phyloP scores from a whole-genome alignment of 208 protist genomes.

The Leishmania turanica region DNA sequence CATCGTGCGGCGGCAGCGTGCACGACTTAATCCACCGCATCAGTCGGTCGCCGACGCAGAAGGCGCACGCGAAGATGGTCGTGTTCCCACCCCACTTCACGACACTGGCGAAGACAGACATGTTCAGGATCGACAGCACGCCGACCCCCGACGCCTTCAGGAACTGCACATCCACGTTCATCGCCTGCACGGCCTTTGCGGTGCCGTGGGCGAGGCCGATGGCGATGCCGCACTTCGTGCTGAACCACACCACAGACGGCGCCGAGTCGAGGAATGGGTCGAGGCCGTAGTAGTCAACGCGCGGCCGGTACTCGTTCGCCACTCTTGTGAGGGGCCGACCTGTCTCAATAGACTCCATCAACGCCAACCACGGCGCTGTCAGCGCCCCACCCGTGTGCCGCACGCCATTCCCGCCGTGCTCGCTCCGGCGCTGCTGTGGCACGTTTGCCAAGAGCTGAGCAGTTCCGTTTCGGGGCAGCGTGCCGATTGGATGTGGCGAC shows the following conservation, averaged over 20 bases:
- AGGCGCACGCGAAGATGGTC: slow-evolving; percentile 59
- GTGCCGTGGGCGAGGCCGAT: slow-evolving; percentile 82
- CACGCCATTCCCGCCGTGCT: not conserved
- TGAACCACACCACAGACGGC: slow-evolving; percentile 84
- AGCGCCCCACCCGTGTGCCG: slow-evolving; percentile 8
- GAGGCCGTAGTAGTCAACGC: slow-evolving; percentile 82
- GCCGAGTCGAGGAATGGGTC: slow-evolving; percentile 79
- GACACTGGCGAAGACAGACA: slow-evolving; percentile 76
- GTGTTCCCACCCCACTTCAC: slow-evolving; percentile 89
- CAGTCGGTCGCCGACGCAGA: slow-evolving; percentile 75
- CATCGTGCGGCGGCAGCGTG: slow-evolving; percentile 66
- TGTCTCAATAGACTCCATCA: slow-evolving; percentile 70
- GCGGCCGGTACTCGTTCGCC: slow-evolving; percentile 72
- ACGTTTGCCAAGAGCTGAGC: not conserved
- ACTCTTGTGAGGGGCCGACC: slow-evolving; percentile 66
- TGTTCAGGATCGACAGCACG: slow-evolving; percentile 82
- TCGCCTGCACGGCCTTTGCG: slow-evolving; percentile 57
- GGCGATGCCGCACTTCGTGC: slow-evolving; percentile 75
- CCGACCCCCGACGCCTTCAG: slow-evolving; percentile 79
- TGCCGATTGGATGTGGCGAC: slow-evolving; percentile 7
- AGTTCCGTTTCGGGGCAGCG: slow-evolving; percentile 2
- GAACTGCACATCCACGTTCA: slow-evolving; percentile 86
- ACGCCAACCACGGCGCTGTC: slow-evolving; percentile 57
- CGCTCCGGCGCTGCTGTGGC: not conserved
- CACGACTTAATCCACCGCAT: slow-evolving; percentile 46